A percentile compares a stretch with the other conserved stretches of the same genome.
phyloP scores from a whole-genome alignment of 495 filamentous ascomycete genomes.

The Hyaloscypha finlandica region DNA sequence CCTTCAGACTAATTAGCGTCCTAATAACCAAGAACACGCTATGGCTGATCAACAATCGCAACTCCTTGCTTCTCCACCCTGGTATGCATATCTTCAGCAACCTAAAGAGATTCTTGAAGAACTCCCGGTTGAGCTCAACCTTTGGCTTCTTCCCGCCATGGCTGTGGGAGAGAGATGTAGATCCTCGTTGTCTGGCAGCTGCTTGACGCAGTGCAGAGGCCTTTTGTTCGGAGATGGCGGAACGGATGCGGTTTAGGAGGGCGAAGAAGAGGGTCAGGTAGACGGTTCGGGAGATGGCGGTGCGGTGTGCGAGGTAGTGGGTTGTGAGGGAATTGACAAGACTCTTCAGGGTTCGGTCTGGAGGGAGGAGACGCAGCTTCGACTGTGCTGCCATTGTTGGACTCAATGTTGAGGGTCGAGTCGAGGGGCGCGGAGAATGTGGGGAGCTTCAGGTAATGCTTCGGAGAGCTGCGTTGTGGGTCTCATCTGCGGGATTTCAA shows the following conservation, averaged over 20 bases:
- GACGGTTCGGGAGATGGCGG: slow-evolving; percentile 83
- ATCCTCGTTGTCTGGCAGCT: slow-evolving; percentile 56
- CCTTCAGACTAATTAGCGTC: slow-evolving; percentile 90
- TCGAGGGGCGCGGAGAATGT: slow-evolving; percentile 4
- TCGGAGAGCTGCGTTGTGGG: background rate
- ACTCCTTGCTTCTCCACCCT: slow-evolving; percentile 84
- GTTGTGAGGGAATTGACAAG: slow-evolving; percentile 71
- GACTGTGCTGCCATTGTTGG: slow-evolving; percentile 75
- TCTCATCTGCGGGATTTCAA: background rate
- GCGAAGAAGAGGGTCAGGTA: slow-evolving; percentile 91
- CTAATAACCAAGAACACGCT: slow-evolving; percentile 77
- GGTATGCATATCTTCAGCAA: slow-evolving; percentile 88
- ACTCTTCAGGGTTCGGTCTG: slow-evolving; percentile 70
- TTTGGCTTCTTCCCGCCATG: slow-evolving; percentile 61
- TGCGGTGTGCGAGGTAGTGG: slow-evolving; percentile 84
- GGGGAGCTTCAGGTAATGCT: slow-evolving; percentile 19
- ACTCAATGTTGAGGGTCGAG: background rate
- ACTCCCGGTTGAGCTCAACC: slow-evolving; percentile 92
- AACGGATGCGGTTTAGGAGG: slow-evolving; percentile 84
- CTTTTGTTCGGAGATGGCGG: slow-evolving; percentile 91
- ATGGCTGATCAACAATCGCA: slow-evolving; percentile 82
- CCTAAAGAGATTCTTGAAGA: slow-evolving; percentile 81
- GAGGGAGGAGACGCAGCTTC: slow-evolving; percentile 58
- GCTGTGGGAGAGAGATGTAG: slow-evolving; percentile 45
- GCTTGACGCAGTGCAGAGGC: slow-evolving; percentile 75